Evolutionary conservation across 345 rosid species (phyloP).

Genomic region (Euphorbia pulcherrima): DNA sequence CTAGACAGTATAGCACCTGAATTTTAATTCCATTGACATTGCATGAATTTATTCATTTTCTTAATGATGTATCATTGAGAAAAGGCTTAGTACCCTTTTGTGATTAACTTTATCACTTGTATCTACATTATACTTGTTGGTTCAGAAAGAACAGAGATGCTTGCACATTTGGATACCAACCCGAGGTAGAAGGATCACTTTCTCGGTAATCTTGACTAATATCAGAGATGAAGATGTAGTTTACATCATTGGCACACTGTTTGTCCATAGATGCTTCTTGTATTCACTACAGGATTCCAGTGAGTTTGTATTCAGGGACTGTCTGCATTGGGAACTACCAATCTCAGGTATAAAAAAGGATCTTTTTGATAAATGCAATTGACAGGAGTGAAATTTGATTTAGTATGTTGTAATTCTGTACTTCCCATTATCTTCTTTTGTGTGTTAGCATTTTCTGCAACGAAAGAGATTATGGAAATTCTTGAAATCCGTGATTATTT

Average conservation of each 20-base stretch:
- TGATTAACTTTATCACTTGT: neutral
- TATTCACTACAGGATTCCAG: too few species aligned
- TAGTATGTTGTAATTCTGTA: neutral
- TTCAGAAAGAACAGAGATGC: slow-evolving; percentile 91
- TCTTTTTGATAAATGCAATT: neutral
- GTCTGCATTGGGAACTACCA: slow-evolving; percentile 54
- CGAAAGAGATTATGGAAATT: neutral
- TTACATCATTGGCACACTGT: slow-evolving; percentile 86
- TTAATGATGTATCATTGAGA: neutral
- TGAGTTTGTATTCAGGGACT: too few species aligned
- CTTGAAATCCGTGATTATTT: neutral
- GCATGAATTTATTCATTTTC: neutral
- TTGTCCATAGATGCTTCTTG: slow-evolving; percentile 89
- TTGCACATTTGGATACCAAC: slow-evolving; percentile 67
- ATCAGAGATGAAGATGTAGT: slow-evolving; percentile 94
- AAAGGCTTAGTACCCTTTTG: neutral
- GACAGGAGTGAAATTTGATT: neutral
- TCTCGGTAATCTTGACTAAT: slow-evolving; percentile 66
- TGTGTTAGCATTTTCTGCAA: neutral
- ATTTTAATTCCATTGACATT: slow-evolving; percentile 5
- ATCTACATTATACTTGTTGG: neutral
- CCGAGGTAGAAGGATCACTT: slow-evolving; percentile 44
- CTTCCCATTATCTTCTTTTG: slow-evolving; percentile 2
- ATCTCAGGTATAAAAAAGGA: slow-evolving; percentile 62
- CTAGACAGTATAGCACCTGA: neutral